These are phyloP conservation scores for Colletotrichum sp. DNA, from an alignment of 2,329 filamentous ascomycete genomes.

Conservation along the genomic window DNA sequence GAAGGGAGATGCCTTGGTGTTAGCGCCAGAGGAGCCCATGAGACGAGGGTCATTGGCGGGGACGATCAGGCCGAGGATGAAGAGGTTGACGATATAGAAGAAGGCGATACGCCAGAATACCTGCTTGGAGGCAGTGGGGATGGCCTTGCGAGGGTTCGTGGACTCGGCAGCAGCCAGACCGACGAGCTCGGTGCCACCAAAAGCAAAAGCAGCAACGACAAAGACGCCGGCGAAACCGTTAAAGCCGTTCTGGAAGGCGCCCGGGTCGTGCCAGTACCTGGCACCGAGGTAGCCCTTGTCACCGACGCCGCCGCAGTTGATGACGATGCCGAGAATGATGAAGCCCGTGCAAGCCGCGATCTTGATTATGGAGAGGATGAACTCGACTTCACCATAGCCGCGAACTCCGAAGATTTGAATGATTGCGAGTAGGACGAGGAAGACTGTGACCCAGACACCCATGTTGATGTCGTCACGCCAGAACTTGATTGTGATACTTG, in stretches of 20 bases:
- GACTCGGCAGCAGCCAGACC: constrained; percentile 28
- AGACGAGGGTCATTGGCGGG: constrained; percentile 23
- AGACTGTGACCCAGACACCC: constrained; percentile 58
- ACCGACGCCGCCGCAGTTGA: constrained; percentile 23
- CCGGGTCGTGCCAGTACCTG: constrained; percentile 25
- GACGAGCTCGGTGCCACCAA: constrained; percentile 26
- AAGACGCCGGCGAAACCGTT: constrained; percentile 26
- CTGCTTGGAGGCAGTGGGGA: constrained; percentile 27
- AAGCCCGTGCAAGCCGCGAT: constrained; percentile 33
- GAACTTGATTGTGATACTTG: constrained; percentile 75
- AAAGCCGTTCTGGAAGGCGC: constrained; percentile 25
- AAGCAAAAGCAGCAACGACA: constrained; percentile 23
- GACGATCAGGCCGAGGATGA: constrained; percentile 26
- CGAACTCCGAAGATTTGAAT: constrained; percentile 54
- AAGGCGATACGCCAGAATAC: constrained; percentile 27
- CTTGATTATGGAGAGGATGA: constrained; percentile 61
- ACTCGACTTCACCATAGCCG: constrained; percentile 66
- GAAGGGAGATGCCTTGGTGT: constrained; percentile 54
- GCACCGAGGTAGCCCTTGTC: constrained; percentile 23
- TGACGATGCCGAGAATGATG: constrained; percentile 24
- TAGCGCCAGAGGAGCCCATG: constrained; percentile 33
- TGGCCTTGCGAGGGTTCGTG: constrained; percentile 25
- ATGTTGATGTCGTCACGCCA: constrained; percentile 56
- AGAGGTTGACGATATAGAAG: constrained; percentile 24
- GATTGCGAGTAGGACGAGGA: constrained; percentile 46